A percentile compares a stretch with the other conserved stretches of the same genome.
phyloP scores from a whole-genome alignment of 2,329 filamentous ascomycete species.

The Conoideocrella luteorostrata region DNA sequence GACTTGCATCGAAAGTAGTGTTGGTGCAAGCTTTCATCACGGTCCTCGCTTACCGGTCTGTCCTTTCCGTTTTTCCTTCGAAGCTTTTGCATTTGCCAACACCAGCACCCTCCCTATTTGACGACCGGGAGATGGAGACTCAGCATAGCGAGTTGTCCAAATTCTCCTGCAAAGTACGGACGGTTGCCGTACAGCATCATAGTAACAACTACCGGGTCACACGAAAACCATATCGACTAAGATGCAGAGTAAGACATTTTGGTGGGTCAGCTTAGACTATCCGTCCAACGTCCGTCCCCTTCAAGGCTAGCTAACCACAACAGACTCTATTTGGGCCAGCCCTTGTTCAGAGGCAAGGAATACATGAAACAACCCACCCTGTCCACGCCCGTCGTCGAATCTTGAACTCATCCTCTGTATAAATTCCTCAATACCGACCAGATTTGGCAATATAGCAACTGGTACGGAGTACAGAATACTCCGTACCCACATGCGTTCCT shows the following conservation, averaged over 20 bases:
- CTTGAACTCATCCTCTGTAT: background rate
- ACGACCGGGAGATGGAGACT: no score
- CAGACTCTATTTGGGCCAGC: no score
- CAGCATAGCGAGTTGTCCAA: no score
- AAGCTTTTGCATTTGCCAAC: no score
- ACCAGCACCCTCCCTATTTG: no score
- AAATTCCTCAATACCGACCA: conserved; percentile 2
- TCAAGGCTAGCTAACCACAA: background rate
- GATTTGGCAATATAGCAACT: background rate
- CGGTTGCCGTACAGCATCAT: background rate
- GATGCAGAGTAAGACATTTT: conserved; percentile 7
- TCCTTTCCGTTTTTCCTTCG: no score
- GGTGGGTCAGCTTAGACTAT: conserved; percentile 1
- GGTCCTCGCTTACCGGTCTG: no score
- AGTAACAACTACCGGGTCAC: background rate
- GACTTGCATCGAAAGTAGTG: no score
- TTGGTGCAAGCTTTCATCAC: no score
- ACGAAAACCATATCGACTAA: no score
- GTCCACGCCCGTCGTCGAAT: background rate
- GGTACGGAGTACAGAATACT: background rate
- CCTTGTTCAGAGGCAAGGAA: conserved; percentile 5
- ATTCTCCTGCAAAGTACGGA: conserved; percentile 1
- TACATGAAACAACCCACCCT: conserved; percentile 7
- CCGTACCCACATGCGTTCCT: background rate
- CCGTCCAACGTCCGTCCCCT: background rate